These are phyloP conservation scores for Botryotinia convoluta DNA, from an alignment of 2,329 filamentous ascomycete species.

Conservation along the genomic window DNA sequence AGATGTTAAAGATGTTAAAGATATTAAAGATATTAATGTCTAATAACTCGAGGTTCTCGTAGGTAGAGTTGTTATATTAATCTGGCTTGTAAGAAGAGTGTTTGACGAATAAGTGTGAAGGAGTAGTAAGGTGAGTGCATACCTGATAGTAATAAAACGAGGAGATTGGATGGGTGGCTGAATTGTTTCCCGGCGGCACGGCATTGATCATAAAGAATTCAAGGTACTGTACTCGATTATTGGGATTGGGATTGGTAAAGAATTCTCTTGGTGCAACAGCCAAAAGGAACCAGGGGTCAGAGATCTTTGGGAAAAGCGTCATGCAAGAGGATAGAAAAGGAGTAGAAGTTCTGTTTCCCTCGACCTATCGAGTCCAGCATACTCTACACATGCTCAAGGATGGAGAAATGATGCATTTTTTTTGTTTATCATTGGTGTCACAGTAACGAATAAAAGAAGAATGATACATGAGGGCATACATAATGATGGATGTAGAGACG, in stretches of 20 bases:
- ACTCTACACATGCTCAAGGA: not conserved
- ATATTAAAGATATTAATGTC: not conserved
- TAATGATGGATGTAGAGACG: not conserved
- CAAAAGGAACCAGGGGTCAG: conserved; percentile 1
- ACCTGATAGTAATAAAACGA: not conserved
- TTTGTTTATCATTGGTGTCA: not conserved
- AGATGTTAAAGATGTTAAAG: no score
- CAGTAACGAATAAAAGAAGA: not conserved
- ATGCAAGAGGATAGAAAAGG: conserved; percentile 12
- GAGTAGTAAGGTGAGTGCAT: not conserved
- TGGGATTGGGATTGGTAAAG: not conserved
- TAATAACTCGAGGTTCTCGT: not conserved
- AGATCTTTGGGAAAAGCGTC: not conserved
- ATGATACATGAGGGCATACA: not conserved
- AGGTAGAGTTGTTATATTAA: not conserved
- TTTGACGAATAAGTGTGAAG: not conserved
- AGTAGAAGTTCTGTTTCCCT: not conserved
- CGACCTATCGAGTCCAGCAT: not conserved
- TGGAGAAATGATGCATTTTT: not conserved
- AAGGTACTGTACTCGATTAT: not conserved
- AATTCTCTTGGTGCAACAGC: not conserved
- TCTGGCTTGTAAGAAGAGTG: not conserved
- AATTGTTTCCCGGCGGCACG: not conserved
- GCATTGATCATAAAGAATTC: not conserved
- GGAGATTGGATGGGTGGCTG: not conserved